Percentiles rank a stretch among this genome's conserved stretches.
Conservation (phyloP, 768 basidiomycete species). For the Auricularia sp. region DNA sequence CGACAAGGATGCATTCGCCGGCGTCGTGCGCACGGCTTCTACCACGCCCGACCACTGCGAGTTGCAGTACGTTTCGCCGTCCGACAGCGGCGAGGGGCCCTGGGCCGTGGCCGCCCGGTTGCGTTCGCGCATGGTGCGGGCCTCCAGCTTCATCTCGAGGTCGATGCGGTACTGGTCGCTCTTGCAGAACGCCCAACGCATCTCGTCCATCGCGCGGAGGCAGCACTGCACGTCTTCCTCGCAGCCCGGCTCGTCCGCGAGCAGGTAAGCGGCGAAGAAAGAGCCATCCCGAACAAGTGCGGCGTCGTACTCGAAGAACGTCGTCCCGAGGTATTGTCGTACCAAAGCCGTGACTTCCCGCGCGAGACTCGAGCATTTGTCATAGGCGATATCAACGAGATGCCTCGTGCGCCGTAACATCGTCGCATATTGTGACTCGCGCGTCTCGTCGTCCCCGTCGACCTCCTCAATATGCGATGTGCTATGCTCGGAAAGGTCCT, state of each 20-base stretch:
- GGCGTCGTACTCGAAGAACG: slow-evolving; percentile 77
- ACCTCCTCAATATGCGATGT: not conserved
- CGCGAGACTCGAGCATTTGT: slow-evolving; percentile 36
- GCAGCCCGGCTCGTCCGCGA: slow-evolving; percentile 44
- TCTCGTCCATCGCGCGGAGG: slow-evolving; percentile 63
- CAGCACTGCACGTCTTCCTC: slow-evolving; percentile 49
- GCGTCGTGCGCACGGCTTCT: not conserved
- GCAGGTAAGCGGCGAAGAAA: slow-evolving; percentile 73
- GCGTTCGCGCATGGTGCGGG: not conserved
- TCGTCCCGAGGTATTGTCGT: slow-evolving; percentile 39
- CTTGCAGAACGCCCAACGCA: slow-evolving; percentile 74
- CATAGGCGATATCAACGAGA: slow-evolving; percentile 32
- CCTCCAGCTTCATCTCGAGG: not conserved
- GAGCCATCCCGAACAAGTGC: slow-evolving; percentile 81
- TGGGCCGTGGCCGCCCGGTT: not conserved
- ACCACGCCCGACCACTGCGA: not conserved
- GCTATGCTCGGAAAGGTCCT: not conserved
- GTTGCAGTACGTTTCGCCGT: not conserved
- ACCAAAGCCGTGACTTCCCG: slow-evolving; percentile 36
- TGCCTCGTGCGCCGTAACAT: not conserved
- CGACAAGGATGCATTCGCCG: not conserved
- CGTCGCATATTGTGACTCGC: not conserved
- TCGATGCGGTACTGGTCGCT: slow-evolving; percentile 39
- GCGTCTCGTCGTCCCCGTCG: not conserved
- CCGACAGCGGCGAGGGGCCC: not conserved